phyloP scores from a whole-genome alignment of 108 stramenopile species.

The Cyclotella sp. region DNA sequence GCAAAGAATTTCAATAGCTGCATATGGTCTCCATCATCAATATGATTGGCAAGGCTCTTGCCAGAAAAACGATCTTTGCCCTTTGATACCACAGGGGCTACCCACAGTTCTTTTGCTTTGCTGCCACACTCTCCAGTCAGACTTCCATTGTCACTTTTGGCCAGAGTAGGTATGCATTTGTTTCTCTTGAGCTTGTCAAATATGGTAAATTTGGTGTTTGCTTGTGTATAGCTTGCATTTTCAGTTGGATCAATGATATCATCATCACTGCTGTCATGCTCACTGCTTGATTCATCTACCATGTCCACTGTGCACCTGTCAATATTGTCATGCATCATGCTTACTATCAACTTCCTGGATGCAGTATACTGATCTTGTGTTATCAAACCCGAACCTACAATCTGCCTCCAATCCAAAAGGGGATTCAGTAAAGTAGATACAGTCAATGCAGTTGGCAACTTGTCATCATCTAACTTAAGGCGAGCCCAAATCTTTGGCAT shows the following conservation, averaged over 20 bases:
- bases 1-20: no score
- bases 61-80: no score
- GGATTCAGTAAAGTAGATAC: no score
- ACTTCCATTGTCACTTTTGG: background rate
- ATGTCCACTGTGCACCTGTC: background rate
- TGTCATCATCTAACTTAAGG: no score
- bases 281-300: background rate
- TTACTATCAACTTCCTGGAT: no score
- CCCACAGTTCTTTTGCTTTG: background rate
- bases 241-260: background rate
- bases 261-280: background rate
- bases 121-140: background rate
- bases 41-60: no score
- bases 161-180: background rate
- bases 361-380: no score
- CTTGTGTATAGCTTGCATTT: background rate
- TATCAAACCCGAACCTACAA: no score
- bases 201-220: background rate
- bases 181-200: background rate
- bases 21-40: no score
- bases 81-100: background rate
- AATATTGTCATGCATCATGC: background rate
- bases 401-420: no score
- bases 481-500: no score
- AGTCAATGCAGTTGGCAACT: no score